Base-by-base conservation (phyloP, 2,329 filamentous ascomycete species). In the Rutstroemia sp. region DNA sequence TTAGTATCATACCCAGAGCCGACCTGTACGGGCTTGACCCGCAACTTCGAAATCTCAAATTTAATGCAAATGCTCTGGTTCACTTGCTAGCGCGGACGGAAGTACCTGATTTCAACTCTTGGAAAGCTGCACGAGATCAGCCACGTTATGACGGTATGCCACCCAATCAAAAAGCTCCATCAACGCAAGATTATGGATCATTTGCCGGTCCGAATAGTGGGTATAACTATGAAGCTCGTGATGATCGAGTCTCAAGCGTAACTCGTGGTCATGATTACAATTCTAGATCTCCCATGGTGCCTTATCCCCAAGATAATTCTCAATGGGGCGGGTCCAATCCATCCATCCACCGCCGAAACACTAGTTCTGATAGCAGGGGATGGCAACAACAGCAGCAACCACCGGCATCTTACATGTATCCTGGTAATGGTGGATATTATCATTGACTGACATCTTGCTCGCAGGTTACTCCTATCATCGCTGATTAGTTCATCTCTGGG, bases 31-130 rank as follows among this genome's bases (percentile, higher is more conserved):
- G 84, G 53, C 81, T 82, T 19, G 80, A 82, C 40, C 53, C 53
- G 27, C 53, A 56, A 36, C 16, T 56, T 21, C 39, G 39, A 34
- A 48, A 39, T 9, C 25, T 51, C 17, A 80, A 83, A 10, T 86
- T 96, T 64, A 87, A 81, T 60, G 75, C 90, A 0, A 76, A 83
- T 36, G 84, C 80, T 57, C 77, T 96, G 73, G 86, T 94, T 6
- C 80, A 82, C 34, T 75, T 96, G 42, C 75, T 99, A 21, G 80
- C 84, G 34, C 79, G 83, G 54, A 82, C 86, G 6, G 75, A 81
- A 23, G 76, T 94, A 9, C 88, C 87, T 0, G 80, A 82, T 59
- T 80, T 78, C 60, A 72, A 71, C 34, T 73, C 76, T 30, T 83
- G 81, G 77, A 83, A 81, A 66, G 68, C 73, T 36, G 65, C 62